Evolutionary conservation across 306 rosid species (phyloP), one percentile per base, ranked within the genome.

Genomic region (Rubus parviflorus): DNA sequence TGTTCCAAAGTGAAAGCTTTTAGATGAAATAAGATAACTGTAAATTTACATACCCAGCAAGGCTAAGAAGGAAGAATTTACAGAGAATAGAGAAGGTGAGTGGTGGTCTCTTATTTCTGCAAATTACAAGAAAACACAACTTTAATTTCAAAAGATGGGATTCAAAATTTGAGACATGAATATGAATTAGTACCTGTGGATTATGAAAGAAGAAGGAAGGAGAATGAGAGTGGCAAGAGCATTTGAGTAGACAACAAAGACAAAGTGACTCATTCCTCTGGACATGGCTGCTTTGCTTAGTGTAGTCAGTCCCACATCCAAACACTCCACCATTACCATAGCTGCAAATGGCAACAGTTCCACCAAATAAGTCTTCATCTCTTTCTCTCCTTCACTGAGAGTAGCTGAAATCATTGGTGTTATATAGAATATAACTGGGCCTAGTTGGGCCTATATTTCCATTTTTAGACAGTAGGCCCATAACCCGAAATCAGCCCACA

Each of bases 61-160:
- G 77, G 75, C 89, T 77, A 16, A 87, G 88, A 61, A 87, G 81
- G 80, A 81, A 87, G 86, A 84, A 87, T 75, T 75, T 83, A 22
- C 79, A 79, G 45, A 87, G 79, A 63, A 87, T 51, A 45, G 83
- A 68, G 75, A 81, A 76, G 52, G 74, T 84, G 19, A 81, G 84
- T 16, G 90, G 86, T 3, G 82, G 74, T 6, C 78, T 71, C 53
- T 73, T 79, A n/a, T 66, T 80, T 74, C 89, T 86, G 86, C 77
- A 66, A 61, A 69, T 37, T 3, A 68, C 25, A 20, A 11, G 17
- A 52, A 65, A 79, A 79, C 3, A 56, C 14, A 75, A 52, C 14
- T 30, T 17, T 5, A 48, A n/a, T 20, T 25, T 7, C 9, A 13
- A 38, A 52, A 30, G 64, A 10, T 19, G 22, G 35, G 35, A 30